These are phyloP conservation scores for Boletus sp. DNA, from an alignment of 1,284 basidiomycete species.

Conservation along the genomic window DNA sequence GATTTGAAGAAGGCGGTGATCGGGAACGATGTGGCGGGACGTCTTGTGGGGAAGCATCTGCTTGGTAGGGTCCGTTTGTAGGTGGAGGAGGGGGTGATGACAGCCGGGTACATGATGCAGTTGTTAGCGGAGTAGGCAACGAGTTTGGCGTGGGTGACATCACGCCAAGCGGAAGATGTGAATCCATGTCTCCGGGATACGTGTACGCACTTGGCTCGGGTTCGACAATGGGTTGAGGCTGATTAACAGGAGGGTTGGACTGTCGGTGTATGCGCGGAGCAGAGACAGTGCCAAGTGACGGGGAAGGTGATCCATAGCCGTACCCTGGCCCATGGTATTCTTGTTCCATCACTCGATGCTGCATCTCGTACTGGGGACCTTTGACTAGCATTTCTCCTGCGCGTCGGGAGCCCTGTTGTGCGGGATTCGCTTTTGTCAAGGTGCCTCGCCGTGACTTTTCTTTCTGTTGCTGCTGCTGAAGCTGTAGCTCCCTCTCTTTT, in stretches of 20 bases:
- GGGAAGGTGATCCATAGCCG: slow-evolving; percentile 33
- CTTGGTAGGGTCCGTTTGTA: slow-evolving; percentile 17
- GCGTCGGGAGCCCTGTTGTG: slow-evolving; percentile 46
- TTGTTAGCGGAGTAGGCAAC: slow-evolving; percentile 11
- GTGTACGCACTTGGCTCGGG: slow-evolving; percentile 23
- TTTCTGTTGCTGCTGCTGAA: slow-evolving; percentile 46
- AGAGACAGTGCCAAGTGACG: slow-evolving; percentile 20
- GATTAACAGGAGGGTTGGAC: slow-evolving; percentile 27
- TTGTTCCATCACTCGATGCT: slow-evolving; percentile 87
- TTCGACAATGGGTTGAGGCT: slow-evolving; percentile 24
- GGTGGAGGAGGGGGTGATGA: slow-evolving; percentile 31
- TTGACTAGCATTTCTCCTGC: slow-evolving; percentile 83
- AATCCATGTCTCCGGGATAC: slow-evolving; percentile 22
- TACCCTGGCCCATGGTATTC: slow-evolving; percentile 51
- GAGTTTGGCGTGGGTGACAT: slow-evolving; percentile 16
- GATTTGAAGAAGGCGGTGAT: slow-evolving; percentile 39
- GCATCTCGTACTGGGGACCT: slow-evolving; percentile 89
- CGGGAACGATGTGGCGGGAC: slow-evolving; percentile 25
- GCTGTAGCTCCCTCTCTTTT: slow-evolving; percentile 38
- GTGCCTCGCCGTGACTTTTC: slow-evolving; percentile 54
- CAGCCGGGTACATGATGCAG: slow-evolving; percentile 14
- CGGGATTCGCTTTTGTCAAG: slow-evolving; percentile 48
- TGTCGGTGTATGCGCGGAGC: slow-evolving; percentile 33
- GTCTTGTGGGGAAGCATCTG: slow-evolving; percentile 17
- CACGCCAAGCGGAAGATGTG: slow-evolving; percentile 16